phyloP scores from a whole-genome alignment of 495 filamentous ascomycete species.

The Apodospora peruviana region DNA sequence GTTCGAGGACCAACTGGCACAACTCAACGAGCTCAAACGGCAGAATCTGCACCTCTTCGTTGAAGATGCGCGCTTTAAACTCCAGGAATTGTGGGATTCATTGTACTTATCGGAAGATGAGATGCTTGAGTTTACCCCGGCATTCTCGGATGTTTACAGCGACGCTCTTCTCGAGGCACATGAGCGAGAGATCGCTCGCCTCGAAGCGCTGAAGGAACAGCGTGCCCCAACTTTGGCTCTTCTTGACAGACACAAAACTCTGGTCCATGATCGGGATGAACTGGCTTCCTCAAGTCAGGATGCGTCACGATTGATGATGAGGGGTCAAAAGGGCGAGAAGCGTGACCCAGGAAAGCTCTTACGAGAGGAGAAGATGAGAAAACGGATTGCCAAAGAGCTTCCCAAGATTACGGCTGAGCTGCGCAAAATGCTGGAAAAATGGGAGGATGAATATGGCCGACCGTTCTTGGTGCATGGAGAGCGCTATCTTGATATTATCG shows the following conservation, averaged over 20 bases:
- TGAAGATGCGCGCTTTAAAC: constrained; percentile 80
- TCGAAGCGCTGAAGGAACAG: constrained; percentile 81
- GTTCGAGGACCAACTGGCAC: constrained; percentile 80
- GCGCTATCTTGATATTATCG: constrained; percentile 75
- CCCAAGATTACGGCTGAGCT: constrained; percentile 85
- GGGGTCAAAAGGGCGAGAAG: constrained; percentile 81
- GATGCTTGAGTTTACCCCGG: constrained; percentile 94
- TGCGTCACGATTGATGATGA: constrained; percentile 83
- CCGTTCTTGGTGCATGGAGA: constrained; percentile 91
- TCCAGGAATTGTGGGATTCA: constrained; percentile 91
- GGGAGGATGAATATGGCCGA: constrained; percentile 90
- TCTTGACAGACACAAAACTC: constrained; percentile 75
- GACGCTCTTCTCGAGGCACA: constrained; percentile 86
- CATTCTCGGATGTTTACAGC: constrained; percentile 82
- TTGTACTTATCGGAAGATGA: constrained; percentile 96
- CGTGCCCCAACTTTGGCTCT: constrained; percentile 76
- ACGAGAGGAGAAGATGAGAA: constrained; percentile 96
- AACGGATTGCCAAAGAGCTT: constrained; percentile 89
- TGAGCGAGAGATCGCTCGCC: constrained; percentile 77
- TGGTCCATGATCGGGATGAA: constrained; percentile 83
- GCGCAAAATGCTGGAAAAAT: constrained; percentile 73
- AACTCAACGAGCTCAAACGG: constrained; percentile 86
- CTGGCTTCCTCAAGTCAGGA: constrained; percentile 85
- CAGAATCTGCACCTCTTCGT: constrained; percentile 95
- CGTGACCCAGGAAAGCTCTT: constrained; percentile 93